Percentiles rank a stretch among this genome's conserved stretches.
Evolutionary conservation across 805 yeast species (phyloP).

Genomic region (Pichia exigua): DNA sequence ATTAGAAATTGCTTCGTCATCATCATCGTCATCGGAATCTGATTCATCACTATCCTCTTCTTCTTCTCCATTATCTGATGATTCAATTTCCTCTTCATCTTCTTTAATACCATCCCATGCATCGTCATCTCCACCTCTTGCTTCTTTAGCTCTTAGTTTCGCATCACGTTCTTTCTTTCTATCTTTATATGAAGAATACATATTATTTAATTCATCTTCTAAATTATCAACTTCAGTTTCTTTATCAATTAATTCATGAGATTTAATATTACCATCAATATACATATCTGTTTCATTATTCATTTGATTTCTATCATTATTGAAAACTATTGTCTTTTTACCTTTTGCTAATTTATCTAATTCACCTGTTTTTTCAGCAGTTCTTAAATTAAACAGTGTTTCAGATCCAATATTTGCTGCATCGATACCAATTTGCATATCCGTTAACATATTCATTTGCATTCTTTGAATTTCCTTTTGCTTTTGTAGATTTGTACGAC

Average conservation of each 20-base stretch:
- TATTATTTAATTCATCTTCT: conserved; percentile 73
- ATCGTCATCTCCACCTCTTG: conserved; percentile 70
- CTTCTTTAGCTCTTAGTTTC: conserved; percentile 56
- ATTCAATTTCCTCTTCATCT: conserved; percentile 30
- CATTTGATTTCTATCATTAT: conserved; percentile 35
- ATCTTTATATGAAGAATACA: conserved; percentile 69
- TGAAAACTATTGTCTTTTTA: conserved; percentile 56
- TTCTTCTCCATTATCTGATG: conserved; percentile 25
- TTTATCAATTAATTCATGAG: conserved; percentile 17
- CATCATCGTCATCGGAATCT: conserved; percentile 68
- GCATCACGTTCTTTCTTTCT: conserved; percentile 63
- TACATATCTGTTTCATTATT: conserved; percentile 40
- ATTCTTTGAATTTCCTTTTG: conserved; percentile 84
- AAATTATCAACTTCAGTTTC: conserved; percentile 57
- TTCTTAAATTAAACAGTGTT: conserved; percentile 69
- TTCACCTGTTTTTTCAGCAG: conserved; percentile 85
- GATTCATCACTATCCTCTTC: conserved; percentile 36
- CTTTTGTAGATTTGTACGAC: conserved; percentile 71
- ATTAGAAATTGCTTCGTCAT: conserved; percentile 59
- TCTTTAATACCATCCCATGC: conserved; percentile 67
- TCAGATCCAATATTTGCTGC: conserved; percentile 77
- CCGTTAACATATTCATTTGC: conserved; percentile 95
- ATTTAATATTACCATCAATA: conserved; percentile 12
- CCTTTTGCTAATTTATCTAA: conserved; percentile 68
- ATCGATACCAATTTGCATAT: conserved; percentile 87